Conservation (phyloP, 2,329 filamentous ascomycete species). For the Phoma sp. region DNA sequence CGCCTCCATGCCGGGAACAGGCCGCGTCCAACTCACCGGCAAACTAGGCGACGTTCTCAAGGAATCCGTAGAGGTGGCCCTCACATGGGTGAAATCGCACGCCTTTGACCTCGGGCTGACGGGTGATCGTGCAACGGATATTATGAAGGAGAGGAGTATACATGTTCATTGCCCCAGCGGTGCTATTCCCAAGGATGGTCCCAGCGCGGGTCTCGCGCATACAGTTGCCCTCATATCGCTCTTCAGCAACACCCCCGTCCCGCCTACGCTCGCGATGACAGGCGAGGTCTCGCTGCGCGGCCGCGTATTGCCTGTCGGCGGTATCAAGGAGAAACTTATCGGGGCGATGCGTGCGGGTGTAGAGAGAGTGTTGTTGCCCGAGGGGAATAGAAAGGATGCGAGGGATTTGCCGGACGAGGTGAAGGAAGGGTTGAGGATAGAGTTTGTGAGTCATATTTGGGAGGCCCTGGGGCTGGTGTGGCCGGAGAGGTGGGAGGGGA, state of each 20-base stretch:
- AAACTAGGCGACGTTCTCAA: constrained; percentile 97
- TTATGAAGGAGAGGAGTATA: constrained; percentile 93
- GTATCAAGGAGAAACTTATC: constrained; percentile 98
- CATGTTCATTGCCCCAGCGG: constrained; percentile 97
- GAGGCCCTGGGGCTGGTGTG: constrained; percentile 90
- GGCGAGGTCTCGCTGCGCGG: constrained; percentile 81
- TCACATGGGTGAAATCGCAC: constrained; percentile 97
- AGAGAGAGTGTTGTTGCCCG: constrained; percentile 88
- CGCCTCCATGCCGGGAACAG: constrained; percentile 93
- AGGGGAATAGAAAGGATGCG: constrained; percentile 89
- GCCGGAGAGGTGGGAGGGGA: constrained; percentile 84
- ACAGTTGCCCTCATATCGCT: constrained; percentile 91
- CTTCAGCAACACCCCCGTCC: constrained; percentile 84
- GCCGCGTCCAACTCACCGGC: constrained; percentile 91
- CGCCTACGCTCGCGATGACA: constrained; percentile 95
- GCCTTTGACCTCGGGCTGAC: constrained; percentile 87
- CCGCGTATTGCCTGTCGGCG: constrained; percentile 90
- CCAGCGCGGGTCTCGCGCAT: constrained; percentile 86
- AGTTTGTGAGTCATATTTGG: constrained; percentile 94
- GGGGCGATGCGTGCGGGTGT: constrained; percentile 92
- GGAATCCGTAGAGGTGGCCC: constrained; percentile 93
- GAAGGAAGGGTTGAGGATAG: constrained; percentile 82
- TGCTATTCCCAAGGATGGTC: constrained; percentile 92
- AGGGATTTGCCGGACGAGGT: constrained; percentile 92
- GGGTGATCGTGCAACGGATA: constrained; percentile 82